phyloP scores from a whole-genome alignment of 176 grass and related monocot species.

The Pontederia paniculata region DNA sequence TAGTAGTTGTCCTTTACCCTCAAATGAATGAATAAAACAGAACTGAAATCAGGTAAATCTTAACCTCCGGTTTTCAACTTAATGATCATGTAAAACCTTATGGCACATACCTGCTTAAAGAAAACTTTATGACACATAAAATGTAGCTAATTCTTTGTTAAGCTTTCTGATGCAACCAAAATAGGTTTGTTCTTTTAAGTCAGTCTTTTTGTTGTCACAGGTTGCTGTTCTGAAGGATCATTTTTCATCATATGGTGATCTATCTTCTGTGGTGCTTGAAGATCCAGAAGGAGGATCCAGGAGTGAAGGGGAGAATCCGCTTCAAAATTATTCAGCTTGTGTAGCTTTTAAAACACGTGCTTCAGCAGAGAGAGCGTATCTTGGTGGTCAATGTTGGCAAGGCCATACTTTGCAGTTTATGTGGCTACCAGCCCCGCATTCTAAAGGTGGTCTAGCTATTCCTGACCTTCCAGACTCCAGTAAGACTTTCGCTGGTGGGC shows the following conservation, averaged over 20 bases:
- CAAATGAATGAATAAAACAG: too few relatives aligned
- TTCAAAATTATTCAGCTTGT: conserved; percentile 47
- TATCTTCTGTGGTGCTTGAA: conserved; percentile 70
- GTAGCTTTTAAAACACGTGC: conserved; percentile 60
- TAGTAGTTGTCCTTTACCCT: too few relatives aligned
- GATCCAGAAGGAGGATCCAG: conserved; percentile 37
- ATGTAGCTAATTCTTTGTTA: background rate
- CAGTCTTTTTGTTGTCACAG: conserved; percentile 19
- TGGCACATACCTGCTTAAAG: too few relatives aligned
- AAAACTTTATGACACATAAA: too few relatives aligned
- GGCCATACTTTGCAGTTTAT: conserved; percentile 58
- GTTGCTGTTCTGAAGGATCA: conserved; percentile 74
- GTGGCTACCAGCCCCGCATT: conserved; percentile 30
- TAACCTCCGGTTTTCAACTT: too few relatives aligned
- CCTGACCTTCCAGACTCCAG: too few relatives aligned
- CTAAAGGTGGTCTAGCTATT: too few relatives aligned
- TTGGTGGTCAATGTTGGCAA: conserved; percentile 65
- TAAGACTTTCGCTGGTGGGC: too few relatives aligned
- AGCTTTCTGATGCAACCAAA: background rate
- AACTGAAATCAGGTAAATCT: too few relatives aligned
- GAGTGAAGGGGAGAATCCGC: conserved; percentile 45
- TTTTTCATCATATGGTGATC: conserved; percentile 78
- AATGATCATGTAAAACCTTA: too few relatives aligned
- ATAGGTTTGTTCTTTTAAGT: conserved; percentile 9
- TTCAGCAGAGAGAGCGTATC: conserved; percentile 80